Conservation (phyloP, 2,329 filamentous ascomycete species). For the Arachnopeziza araneosa region DNA sequence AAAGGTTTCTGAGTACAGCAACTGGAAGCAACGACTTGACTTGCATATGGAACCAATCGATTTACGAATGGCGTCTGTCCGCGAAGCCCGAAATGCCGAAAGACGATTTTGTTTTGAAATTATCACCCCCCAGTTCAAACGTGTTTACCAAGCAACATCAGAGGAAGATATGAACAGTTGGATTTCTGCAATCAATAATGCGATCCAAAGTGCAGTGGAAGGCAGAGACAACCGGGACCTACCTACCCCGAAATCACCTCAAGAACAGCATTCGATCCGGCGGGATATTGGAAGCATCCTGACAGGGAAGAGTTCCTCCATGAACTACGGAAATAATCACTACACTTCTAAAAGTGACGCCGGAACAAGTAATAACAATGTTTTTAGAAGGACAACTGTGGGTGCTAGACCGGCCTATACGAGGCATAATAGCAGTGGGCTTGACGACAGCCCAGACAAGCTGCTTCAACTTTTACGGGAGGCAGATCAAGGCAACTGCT, state of each 20-base stretch:
- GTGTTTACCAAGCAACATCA: slow-evolving; percentile 94
- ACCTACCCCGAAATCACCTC: slow-evolving; percentile 34
- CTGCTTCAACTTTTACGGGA: slow-evolving; percentile 83
- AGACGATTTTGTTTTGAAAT: slow-evolving; percentile 97
- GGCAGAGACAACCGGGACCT: slow-evolving; percentile 58
- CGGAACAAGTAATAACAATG: slow-evolving; percentile 39
- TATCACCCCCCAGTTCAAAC: slow-evolving; percentile 91
- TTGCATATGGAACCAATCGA: slow-evolving; percentile 98
- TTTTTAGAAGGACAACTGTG: slow-evolving; percentile 82
- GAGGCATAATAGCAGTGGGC: slow-evolving; percentile 62
- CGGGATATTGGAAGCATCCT: slow-evolving; percentile 89
- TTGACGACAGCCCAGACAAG: slow-evolving; percentile 78
- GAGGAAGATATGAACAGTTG: slow-evolving; percentile 98
- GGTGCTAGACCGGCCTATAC: slow-evolving; percentile 74
- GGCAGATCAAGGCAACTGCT: slow-evolving; percentile 85
- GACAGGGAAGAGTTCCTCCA: slow-evolving; percentile 81
- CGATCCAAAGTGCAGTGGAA: slow-evolving; percentile 91
- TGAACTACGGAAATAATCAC: slow-evolving; percentile 42
- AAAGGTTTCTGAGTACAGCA: slow-evolving; percentile 95
- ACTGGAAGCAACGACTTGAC: slow-evolving; percentile 97
- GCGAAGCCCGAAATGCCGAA: slow-evolving; percentile 91
- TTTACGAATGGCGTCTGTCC: slow-evolving; percentile 90
- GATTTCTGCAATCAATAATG: slow-evolving; percentile 96
- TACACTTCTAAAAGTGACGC: slow-evolving; percentile 44
- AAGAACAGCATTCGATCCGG: slow-evolving; percentile 50